Evolutionary conservation across 2,329 filamentous ascomycete species (phyloP).

Genomic region (Fusarium lateritium): DNA sequence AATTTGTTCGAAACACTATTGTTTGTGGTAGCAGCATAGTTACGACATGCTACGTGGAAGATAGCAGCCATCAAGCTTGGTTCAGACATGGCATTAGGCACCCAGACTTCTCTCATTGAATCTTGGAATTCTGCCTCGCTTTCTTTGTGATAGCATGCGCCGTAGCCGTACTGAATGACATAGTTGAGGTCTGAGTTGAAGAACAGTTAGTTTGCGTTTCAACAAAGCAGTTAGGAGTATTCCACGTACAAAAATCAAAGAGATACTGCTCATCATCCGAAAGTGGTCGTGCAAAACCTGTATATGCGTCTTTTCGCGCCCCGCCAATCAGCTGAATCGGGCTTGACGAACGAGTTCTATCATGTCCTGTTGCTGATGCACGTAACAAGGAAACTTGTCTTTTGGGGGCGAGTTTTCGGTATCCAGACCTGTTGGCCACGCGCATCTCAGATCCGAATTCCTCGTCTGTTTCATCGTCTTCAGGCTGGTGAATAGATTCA

Average conservation of each 20-base stretch:
- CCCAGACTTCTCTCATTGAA: slow-evolving; percentile 24
- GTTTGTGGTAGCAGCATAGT: slow-evolving; percentile 25
- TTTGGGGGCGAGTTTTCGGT: slow-evolving; percentile 11
- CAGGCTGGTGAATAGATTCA: too few relatives aligned
- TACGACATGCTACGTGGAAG: slow-evolving; percentile 38
- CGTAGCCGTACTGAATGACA: slow-evolving; percentile 21
- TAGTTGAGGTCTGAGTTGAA: slow-evolving; percentile 5
- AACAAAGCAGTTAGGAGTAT: too few relatives aligned
- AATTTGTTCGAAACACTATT: slow-evolving; percentile 15
- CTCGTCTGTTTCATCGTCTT: background rate
- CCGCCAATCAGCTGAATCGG: slow-evolving; percentile 11
- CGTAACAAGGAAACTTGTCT: background rate
- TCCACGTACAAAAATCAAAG: slow-evolving; percentile 20
- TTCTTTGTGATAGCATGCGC: slow-evolving; percentile 11
- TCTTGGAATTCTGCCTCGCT: background rate
- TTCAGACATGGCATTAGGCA: slow-evolving; percentile 32
- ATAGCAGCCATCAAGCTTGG: slow-evolving; percentile 33
- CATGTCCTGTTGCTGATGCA: background rate
- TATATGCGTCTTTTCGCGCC: slow-evolving; percentile 5
- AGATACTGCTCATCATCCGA: slow-evolving; percentile 28
- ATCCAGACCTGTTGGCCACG: background rate
- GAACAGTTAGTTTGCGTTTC: background rate
- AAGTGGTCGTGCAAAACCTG: slow-evolving; percentile 11
- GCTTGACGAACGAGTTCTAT: background rate
- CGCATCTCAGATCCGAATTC: too few relatives aligned